Conservation (phyloP, 768 basidiomycete species). For the Phylloporus scabripes region DNA sequence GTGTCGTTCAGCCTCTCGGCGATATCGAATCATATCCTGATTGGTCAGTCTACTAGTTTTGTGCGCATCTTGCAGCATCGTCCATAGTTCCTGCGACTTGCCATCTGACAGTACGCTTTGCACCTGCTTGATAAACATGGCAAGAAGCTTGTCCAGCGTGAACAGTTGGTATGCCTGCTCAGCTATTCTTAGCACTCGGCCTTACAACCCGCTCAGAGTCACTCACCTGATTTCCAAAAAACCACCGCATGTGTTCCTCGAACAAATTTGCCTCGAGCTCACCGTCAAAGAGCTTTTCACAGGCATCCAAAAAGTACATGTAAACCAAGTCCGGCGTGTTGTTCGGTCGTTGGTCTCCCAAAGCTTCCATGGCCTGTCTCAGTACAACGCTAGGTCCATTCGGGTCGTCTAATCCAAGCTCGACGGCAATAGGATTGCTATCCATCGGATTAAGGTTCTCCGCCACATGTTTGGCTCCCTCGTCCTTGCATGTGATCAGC, state of each 20-base stretch:
- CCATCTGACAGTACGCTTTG: slow-evolving; percentile 81
- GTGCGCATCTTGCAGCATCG: slow-evolving; percentile 63
- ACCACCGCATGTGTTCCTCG: slow-evolving; percentile 94
- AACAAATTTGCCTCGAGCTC: slow-evolving; percentile 90
- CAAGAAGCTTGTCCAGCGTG: slow-evolving; percentile 90
- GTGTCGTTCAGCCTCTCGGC: slow-evolving; percentile 72
- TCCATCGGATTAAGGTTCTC: slow-evolving; percentile 60
- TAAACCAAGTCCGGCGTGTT: slow-evolving; percentile 69
- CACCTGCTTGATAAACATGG: slow-evolving; percentile 90
- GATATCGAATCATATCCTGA: slow-evolving; percentile 70
- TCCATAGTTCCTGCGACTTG: slow-evolving; percentile 84
- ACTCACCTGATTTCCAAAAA: slow-evolving; percentile 80
- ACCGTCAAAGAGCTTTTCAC: slow-evolving; percentile 89
- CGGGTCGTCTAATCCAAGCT: slow-evolving; percentile 81
- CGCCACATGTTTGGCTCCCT: slow-evolving; percentile 64
- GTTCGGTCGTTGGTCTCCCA: slow-evolving; percentile 45
- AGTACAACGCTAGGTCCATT: slow-evolving; percentile 65
- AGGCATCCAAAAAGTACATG: slow-evolving; percentile 80
- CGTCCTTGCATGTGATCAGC: slow-evolving; percentile 77
- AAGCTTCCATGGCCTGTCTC: slow-evolving; percentile 56
- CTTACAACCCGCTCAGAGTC: neutral
- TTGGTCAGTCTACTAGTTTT: slow-evolving; percentile 45
- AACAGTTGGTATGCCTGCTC: slow-evolving; percentile 84
- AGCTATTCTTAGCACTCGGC: slow-evolving; percentile 18
- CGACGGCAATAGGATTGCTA: slow-evolving; percentile 76